Conservation (phyloP, 805 yeast species). For the Scheffersomyces lignosus region DNA sequence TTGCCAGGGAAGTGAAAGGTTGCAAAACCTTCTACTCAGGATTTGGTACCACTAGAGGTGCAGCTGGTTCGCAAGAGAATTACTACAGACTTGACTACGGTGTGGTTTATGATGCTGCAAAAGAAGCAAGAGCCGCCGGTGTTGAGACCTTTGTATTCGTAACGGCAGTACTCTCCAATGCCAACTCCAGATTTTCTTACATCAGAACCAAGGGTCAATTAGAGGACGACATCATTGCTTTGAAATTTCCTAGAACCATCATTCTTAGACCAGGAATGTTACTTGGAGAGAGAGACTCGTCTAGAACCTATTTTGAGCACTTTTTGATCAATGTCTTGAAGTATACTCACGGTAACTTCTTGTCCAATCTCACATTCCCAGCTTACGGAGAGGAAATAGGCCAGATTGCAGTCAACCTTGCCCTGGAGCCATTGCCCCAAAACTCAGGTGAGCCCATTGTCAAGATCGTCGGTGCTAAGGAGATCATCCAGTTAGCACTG, state of each 20-base stretch:
- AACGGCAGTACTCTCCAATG: conserved; percentile 63
- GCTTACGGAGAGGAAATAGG: conserved; percentile 69
- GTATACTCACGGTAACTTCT: conserved; percentile 14
- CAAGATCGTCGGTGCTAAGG: conserved; percentile 17
- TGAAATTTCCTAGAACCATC: conserved; percentile 69
- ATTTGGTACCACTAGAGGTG: conserved; percentile 73
- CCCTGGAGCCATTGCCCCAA: conserved; percentile 18
- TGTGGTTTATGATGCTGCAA: conserved; percentile 64
- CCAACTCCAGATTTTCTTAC: conserved; percentile 60
- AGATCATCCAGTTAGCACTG: conserved; percentile 18
- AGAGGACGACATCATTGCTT: conserved; percentile 62
- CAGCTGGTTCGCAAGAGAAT: conserved; percentile 68
- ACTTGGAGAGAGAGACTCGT: conserved; percentile 57
- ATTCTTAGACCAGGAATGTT: conserved; percentile 78
- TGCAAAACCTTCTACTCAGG: conserved; percentile 56
- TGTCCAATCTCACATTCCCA: conserved; percentile 30
- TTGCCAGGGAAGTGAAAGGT: conserved; percentile 29
- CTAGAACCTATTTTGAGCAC: conserved; percentile 38
- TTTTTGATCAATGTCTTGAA: conserved; percentile 31
- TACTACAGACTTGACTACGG: conserved; percentile 77
- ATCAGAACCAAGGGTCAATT: conserved; percentile 70
- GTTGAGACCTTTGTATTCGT: conserved; percentile 67
- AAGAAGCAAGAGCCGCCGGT: conserved; percentile 71
- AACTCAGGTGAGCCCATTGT: conserved; percentile 19
- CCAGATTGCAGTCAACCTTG: conserved; percentile 48